phyloP scores from a whole-genome alignment of 441 rosid species.

The Pelargonium myrrhifolium region DNA sequence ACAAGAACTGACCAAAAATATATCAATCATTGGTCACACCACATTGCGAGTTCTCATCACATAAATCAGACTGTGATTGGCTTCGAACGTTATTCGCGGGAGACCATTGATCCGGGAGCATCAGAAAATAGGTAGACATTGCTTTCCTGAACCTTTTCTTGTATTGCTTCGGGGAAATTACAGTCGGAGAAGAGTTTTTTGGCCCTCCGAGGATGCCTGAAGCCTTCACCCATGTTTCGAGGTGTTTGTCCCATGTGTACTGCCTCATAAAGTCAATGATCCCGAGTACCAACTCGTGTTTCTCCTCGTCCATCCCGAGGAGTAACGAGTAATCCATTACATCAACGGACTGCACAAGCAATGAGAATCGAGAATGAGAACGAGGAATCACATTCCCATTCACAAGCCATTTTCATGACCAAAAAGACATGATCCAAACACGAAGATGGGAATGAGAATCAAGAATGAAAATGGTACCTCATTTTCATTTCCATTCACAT shows the following conservation, averaged over 20 bases:
- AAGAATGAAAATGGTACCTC: no score
- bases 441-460: no score
- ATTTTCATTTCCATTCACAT: no score
- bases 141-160: constrained; percentile 96
- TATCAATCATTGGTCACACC: constrained; percentile 36
- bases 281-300: constrained; percentile 78
- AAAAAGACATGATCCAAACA: no score
- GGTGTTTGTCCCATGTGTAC: constrained; percentile 96
- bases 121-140: constrained; percentile 82
- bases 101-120: constrained; percentile 99
- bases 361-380: no score
- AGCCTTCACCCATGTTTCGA: constrained; percentile 90
- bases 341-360: constrained; percentile 55
- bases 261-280: constrained; percentile 95
- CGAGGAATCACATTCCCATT: no score
- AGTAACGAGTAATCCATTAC: constrained; percentile 94
- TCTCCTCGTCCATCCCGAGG: constrained; percentile 86
- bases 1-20: constrained; percentile 18
- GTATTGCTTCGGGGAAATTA: constrained; percentile 92
- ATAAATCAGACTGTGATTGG: constrained; percentile 52
- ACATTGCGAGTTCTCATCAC: constrained; percentile 48
- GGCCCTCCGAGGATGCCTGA: constrained; percentile 93
- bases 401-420: no score
- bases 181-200: constrained; percentile 70
- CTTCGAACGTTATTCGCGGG: constrained; percentile 44